Evolutionary conservation across 2,329 filamentous ascomycete species (phyloP).

Genomic region (Podosphaera xanthii): DNA sequence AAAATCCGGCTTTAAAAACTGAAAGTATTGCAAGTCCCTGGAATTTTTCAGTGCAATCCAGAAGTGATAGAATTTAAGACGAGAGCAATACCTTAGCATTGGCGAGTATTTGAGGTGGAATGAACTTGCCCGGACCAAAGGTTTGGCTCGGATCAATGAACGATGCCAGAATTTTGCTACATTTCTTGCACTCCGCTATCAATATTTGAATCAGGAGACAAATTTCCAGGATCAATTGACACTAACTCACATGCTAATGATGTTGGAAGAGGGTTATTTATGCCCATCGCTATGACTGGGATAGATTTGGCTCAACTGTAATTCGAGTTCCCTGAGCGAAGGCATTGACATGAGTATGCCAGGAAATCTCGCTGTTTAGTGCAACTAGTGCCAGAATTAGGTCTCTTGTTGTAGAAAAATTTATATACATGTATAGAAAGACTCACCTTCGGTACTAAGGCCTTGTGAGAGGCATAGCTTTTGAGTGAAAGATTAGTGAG

Average conservation of each 20-base stretch:
- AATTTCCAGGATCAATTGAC: background rate
- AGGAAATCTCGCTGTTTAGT: background rate
- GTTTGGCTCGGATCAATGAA: slow-evolving; percentile 86
- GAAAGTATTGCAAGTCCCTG: slow-evolving; percentile 66
- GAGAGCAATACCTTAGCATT: slow-evolving; percentile 52
- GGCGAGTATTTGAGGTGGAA: slow-evolving; percentile 70
- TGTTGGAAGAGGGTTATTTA: slow-evolving; percentile 43
- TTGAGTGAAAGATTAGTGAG: background rate
- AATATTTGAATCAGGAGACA: background rate
- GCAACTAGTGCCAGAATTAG: background rate
- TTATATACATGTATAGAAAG: background rate
- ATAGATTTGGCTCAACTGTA: background rate
- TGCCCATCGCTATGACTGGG: slow-evolving; percentile 25
- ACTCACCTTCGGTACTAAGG: background rate
- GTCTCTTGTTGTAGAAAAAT: background rate
- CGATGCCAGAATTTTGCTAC: slow-evolving; percentile 79
- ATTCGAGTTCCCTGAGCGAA: background rate
- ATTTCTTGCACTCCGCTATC: slow-evolving; percentile 89
- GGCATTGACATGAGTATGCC: background rate
- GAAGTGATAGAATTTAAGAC: background rate
- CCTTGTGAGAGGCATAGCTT: background rate
- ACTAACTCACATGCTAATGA: slow-evolving; percentile 42
- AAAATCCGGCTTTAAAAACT: slow-evolving; percentile 68
- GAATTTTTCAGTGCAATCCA: background rate
- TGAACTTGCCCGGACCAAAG: slow-evolving; percentile 92